phyloP scores from a whole-genome alignment of 192 early-diverging fungal genomes.

The Dissophora ornata region DNA sequence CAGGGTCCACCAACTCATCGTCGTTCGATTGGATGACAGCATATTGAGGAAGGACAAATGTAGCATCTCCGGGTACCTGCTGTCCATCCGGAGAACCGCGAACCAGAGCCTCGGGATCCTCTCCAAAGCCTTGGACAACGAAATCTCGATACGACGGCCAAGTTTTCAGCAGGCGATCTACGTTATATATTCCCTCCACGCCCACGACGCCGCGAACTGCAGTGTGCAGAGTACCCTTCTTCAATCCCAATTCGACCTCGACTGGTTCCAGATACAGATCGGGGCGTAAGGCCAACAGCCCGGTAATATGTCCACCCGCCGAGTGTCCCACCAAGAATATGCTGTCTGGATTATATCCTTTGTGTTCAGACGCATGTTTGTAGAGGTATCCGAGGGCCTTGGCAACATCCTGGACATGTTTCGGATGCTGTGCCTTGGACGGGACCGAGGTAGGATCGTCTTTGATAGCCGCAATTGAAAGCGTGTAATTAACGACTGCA shows the following conservation, averaged over 20 bases:
- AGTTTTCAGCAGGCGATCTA: slow-evolving; percentile 67
- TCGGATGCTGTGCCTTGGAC: slow-evolving; percentile 68
- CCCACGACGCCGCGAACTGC: slow-evolving; percentile 74
- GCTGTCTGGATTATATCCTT: slow-evolving; percentile 41
- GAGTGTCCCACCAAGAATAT: slow-evolving; percentile 80
- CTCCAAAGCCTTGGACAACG: slow-evolving; percentile 76
- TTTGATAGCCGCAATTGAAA: slow-evolving; percentile 54
- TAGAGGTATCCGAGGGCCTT: slow-evolving; percentile 65
- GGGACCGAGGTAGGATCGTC: slow-evolving; percentile 34
- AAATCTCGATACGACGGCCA: slow-evolving; percentile 81
- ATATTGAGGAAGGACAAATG: slow-evolving; percentile 54
- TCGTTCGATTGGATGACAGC: slow-evolving; percentile 74
- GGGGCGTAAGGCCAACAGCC: slow-evolving; percentile 68
- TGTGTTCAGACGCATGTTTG: slow-evolving; percentile 7
- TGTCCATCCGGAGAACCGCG: slow-evolving; percentile 62
- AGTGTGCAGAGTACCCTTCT: slow-evolving; percentile 21
- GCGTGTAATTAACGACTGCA: slow-evolving; percentile 81
- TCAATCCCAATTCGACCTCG: slow-evolving; percentile 17
- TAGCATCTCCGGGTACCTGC: not conserved
- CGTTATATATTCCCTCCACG: slow-evolving; percentile 88
- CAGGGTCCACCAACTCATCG: slow-evolving; percentile 76
- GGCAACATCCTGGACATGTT: slow-evolving; percentile 73
- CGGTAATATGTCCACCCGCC: slow-evolving; percentile 80
- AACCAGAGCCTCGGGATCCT: slow-evolving; percentile 50
- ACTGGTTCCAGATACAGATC: slow-evolving; percentile 30